Base-by-base conservation (phyloP, 345 rosid species). In the sweet orange (Citrus sinensis) region DNA sequence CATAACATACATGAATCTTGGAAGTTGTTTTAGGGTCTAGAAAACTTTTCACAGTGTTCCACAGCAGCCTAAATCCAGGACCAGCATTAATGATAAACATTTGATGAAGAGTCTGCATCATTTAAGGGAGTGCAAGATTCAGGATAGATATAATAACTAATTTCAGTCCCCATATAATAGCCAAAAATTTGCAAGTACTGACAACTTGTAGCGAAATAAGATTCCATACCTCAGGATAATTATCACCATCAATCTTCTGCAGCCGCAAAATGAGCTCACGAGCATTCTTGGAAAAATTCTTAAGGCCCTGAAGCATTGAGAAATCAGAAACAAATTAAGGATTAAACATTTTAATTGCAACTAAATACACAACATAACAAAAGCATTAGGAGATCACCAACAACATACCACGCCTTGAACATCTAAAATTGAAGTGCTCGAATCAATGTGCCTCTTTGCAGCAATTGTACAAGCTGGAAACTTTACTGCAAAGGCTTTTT, bases 71-170 rank as follows among this genome's bases (percentile, higher is more conserved):
- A 89, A 95, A 95, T 51, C 96, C 98, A 13, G 93, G 85, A 75
- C 99, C 99, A 79, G 99, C 94, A 76, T 95, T 95, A 87, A 95
- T 93, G 85, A 95, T 95, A 86, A 89, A 93, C 99, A 95, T 95
- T 85, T 95, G 98, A 87, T 88, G 87, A 51, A 95, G 98, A n/a
- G 99, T 93, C 99, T 95, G 92, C 88, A 81, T 66, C 74, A 86
- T 82, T 73, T 65, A 78, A 67, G 71, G 69, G 70, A 65, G 39
- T 61, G 60, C 17, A 62, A 30, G 75, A 76, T 67, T 76, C 77
- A 35, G 79, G 34, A 60, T 72, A 13, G 27, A 76, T 17, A 35
- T 17, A 67, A 40, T 55, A 64, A 39, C 63, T 30, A 66, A 54
- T 19, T 71, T 56, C 20, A 42, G 9, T 19, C 34, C 8, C 27